Evolutionary conservation across 352 stramenopile genomes (phyloP), one percentile per base, ranked within the genome.

Genomic region (Thalassiosira mediterranea): DNA sequence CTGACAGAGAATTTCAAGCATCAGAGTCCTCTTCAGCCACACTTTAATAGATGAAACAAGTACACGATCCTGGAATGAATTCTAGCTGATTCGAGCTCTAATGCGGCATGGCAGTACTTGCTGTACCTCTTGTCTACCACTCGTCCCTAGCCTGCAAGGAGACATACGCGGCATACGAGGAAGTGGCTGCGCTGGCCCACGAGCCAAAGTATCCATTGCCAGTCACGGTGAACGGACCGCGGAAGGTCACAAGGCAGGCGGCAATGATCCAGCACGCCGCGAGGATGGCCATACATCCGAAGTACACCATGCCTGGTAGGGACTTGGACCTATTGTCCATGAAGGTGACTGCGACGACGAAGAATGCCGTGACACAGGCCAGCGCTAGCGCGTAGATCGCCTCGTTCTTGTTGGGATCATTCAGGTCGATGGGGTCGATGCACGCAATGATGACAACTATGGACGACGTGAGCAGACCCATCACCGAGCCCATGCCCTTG

Each of bases 161-260:
- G n/a, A n/a, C 56, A 68, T 46, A 69, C 21, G 67, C 58, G 19
- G 67, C 57, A 11, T 37, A 52, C 4, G 28, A 31, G 21, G 67
- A 11, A 3, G 56, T 76, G 42, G 19, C 21, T 11, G 58, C 48
- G 10, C 67, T 56, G n/a, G 67, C 57, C 67, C 67, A 76, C 62
- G 44, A 34, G 2, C 34, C 52, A 57, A 79, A 79, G 17, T 79
- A 79, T 38, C 71, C 71, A 28, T 79, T 79, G 44, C 70, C 63
- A 49, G 71, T 79, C 11, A 26, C 42, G 1, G 38, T 31, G 37
- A 79, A 79, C 11, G 71, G 71, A 1, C 71, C 71, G 37, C 28
- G 40, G 40, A 79, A 79, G 31, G 71, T 76, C 49, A 79, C 71
- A 40, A 79, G 48, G 48, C 42, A 79, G n/a, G 71, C 71, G 10